phyloP scores from a whole-genome alignment of 2,329 filamentous ascomycete genomes.

The Fusarium coffeatum region DNA sequence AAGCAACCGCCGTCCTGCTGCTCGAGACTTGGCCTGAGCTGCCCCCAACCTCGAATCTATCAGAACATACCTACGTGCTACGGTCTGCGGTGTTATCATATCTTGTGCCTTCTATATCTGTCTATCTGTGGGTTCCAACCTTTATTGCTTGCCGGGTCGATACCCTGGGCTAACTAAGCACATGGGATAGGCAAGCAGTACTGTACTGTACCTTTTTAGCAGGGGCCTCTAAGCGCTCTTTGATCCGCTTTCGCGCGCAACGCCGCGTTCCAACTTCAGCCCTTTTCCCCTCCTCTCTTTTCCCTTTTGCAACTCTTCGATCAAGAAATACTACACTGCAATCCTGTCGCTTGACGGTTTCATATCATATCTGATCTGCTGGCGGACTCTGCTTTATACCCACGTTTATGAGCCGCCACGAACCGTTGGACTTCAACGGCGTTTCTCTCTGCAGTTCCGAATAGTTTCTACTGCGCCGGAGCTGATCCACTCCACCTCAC shows the following conservation, averaged over 20 bases:
- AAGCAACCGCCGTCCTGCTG: slow-evolving; percentile 6
- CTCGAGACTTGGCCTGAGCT: background rate
- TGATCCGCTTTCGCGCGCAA: slow-evolving; percentile 43
- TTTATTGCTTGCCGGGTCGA: slow-evolving; percentile 28
- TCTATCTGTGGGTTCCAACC: slow-evolving; percentile 24
- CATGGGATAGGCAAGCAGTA: slow-evolving; percentile 12
- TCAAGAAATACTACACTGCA: slow-evolving; percentile 32
- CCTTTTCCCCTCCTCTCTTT: slow-evolving; percentile 42
- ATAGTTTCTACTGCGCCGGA: slow-evolving; percentile 26
- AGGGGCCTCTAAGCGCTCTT: slow-evolving; percentile 46
- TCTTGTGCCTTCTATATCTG: slow-evolving; percentile 19
- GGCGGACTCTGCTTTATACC: background rate
- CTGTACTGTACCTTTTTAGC: slow-evolving; percentile 28
- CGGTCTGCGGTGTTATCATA: slow-evolving; percentile 21
- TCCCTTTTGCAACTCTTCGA: slow-evolving; percentile 29
- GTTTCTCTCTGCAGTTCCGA: slow-evolving; percentile 30
- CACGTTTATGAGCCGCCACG: slow-evolving; percentile 14
- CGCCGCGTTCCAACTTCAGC: slow-evolving; percentile 44
- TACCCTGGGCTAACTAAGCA: slow-evolving; percentile 21
- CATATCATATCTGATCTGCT: slow-evolving; percentile 7
- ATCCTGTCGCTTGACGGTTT: slow-evolving; percentile 15
- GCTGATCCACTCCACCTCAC: slow-evolving; percentile 37
- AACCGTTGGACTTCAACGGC: slow-evolving; percentile 21
- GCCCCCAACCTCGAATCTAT: slow-evolving; percentile 5
- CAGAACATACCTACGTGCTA: slow-evolving; percentile 32